These are phyloP conservation scores for Globisporangium lucens DNA, from an alignment of 352 stramenopile species.

Conservation along the genomic window DNA sequence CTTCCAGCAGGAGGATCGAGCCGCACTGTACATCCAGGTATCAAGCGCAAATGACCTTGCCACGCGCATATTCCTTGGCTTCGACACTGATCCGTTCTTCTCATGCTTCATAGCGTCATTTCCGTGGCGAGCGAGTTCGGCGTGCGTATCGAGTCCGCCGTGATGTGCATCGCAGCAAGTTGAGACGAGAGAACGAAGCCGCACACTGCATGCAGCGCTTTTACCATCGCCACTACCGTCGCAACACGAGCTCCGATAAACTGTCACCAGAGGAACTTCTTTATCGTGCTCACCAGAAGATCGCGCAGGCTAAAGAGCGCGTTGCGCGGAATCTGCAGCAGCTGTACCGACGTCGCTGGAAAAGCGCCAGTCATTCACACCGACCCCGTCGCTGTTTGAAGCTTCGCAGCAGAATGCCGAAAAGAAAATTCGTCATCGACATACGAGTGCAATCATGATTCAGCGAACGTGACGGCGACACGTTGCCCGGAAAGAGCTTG, in stretches of 20 bases:
- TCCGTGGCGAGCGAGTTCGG: slow-evolving; percentile 40
- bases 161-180: slow-evolving; percentile 17
- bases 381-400: slow-evolving; percentile 5
- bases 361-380: slow-evolving; percentile 15
- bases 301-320: slow-evolving; percentile 28
- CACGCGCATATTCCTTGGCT: neutral
- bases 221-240: slow-evolving; percentile 15
- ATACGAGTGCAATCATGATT: slow-evolving; percentile 23
- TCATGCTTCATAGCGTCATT: slow-evolving; percentile 29
- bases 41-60: neutral
- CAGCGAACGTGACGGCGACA: slow-evolving; percentile 43
- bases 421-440: slow-evolving; percentile 14
- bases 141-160: slow-evolving; percentile 21
- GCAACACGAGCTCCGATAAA: neutral
- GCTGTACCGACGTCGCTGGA: slow-evolving; percentile 29
- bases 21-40: slow-evolving; percentile 39
- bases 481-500: slow-evolving; percentile 3
- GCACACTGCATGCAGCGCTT: slow-evolving; percentile 31
- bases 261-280: slow-evolving; percentile 29
- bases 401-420: slow-evolving; percentile 10
- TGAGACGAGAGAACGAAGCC: slow-evolving; percentile 15
- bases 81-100: neutral
- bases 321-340: slow-evolving; percentile 46
- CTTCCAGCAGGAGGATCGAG: slow-evolving; percentile 47
- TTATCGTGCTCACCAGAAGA: slow-evolving; percentile 32